Base-by-base conservation (phyloP, 2,329 filamentous ascomycete species). In the Aspergillus sp. region DNA sequence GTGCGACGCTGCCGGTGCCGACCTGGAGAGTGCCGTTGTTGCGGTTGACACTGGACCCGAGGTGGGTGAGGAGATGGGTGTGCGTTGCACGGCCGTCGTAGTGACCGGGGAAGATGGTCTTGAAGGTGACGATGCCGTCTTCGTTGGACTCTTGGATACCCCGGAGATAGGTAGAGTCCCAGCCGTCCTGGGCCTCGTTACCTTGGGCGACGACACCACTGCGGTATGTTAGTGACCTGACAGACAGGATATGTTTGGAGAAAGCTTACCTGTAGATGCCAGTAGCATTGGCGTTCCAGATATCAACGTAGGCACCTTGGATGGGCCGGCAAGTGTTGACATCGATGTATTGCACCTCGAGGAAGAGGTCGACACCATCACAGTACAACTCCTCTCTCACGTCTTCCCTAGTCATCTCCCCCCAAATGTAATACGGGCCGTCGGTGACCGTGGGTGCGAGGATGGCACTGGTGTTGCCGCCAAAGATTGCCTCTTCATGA, bases 51-150 rank as follows among this genome's bases (percentile, higher is more conserved):
- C 63, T 67, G 22, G 65, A 64, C 45, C 71, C 73, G 47, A 70
- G 57, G 52, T 83, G 80, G 3, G 78, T 75, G 53, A 80, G 68
- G 48, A 83, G 67, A 64, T 83, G 81, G 48, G 80, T 80, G 69
- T 83, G 81, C 2, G 70, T 75, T 2, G 80, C 72, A 7, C 81
- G 76, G 1, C 76, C 76, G 0, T 71, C 64, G 60, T 80, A 81
- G 66, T 80, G 78, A n/a, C 78, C 78, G 0, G 78, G 78, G 66
- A 80, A 71, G 48, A 73, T 71, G 9, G 78, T 82, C 36, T 80
- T 74, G 66, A 83, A 82, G 48, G 69, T 70, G 15, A 78, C 78
- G 12, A 83, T 76, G 39, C 81, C 81, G 43, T 81, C 77, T 2
- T 66, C 59, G 59, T 82, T 74, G 1, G 78, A 78, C 12, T 71